These are phyloP conservation scores for Ilyonectria robusta DNA, from an alignment of 2,329 filamentous ascomycete species.

Conservation along the genomic window DNA sequence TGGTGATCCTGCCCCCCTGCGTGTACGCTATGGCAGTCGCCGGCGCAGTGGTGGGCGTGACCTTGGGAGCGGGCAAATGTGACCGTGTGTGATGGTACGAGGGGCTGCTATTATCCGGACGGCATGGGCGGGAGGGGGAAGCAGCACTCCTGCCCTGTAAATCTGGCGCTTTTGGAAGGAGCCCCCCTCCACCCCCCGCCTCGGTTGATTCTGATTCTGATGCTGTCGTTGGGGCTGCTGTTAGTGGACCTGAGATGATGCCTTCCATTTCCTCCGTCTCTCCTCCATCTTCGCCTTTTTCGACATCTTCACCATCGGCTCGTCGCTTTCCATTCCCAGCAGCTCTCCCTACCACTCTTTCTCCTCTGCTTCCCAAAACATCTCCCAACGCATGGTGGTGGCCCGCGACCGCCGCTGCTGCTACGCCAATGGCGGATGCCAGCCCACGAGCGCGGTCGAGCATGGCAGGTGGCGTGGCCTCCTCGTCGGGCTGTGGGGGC, in stretches of 20 bases:
- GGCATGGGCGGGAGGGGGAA: conserved; percentile 38
- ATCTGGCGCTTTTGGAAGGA: conserved; percentile 39
- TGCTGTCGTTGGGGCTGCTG: conserved; percentile 28
- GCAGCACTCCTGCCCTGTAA: conserved; percentile 40
- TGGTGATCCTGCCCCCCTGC: conserved; percentile 47
- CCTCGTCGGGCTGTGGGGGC: conserved; percentile 44
- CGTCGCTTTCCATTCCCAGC: conserved; percentile 20
- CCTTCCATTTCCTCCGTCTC: conserved; percentile 25
- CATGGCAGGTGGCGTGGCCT: conserved; percentile 38
- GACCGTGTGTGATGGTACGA: conserved; percentile 5
- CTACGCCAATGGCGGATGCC: conserved; percentile 45
- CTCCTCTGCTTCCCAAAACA: conserved; percentile 32
- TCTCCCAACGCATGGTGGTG: conserved; percentile 28
- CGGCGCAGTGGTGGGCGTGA: conserved; percentile 8
- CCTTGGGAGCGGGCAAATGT: not conserved
- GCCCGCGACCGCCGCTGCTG: conserved; percentile 43
- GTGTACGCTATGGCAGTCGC: conserved; percentile 31
- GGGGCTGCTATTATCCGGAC: conserved; percentile 26
- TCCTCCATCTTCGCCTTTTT: conserved; percentile 1
- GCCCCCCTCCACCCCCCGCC: conserved; percentile 27
- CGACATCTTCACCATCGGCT: not conserved
- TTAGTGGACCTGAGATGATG: conserved; percentile 23
- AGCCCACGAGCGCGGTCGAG: conserved; percentile 45
- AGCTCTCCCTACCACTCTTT: conserved; percentile 2
- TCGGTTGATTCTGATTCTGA: conserved; percentile 12